Base-by-base conservation (phyloP, 1,139 yeast genomes). In the Blastobotrys proliferans region DNA sequence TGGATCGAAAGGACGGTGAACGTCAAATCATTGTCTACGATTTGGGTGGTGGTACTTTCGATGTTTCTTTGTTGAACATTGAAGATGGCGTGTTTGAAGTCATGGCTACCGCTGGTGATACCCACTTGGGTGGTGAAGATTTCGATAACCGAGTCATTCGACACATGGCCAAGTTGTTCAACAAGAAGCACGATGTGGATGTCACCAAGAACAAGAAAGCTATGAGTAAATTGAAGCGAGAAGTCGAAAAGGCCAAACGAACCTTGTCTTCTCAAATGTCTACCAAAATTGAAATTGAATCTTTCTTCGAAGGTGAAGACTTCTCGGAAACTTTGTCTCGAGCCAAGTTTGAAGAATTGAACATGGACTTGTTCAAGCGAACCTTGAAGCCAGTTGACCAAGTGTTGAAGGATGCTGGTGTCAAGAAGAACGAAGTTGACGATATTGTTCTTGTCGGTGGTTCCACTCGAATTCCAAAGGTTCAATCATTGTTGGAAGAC, bases 181-280 rank as follows among this genome's bases (percentile, higher is more conserved):
- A 87, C 80, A 85, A 87, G 81, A 90, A 90, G 83, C 83, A 94
- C 70, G 90, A 92, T 77, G 75, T 77, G 72, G 97, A 90, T 70
- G 81, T 90, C 69, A 81, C 96, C 57, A 72, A 72, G 61, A 94
- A 90, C 73, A 85, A 94, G 67, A 84, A 97, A 79, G 96, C 97
- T 68, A 79, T 90, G 68, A 85, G 97, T 77, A 88, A 97, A 81
- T 80, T 90, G 71, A 86, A 97, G 82, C 90, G 97, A 63, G 96
- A 97, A 63, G 90, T 96, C 76, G 97, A 90, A 79, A 87, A 97
- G 76, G 97, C 97, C 60, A 90, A 90, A 94, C 85, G 97, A 80
- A 88, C 97, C 55, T 81, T 90, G 66, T 90, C 97, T 51, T 87
- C 97, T 57, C 92, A 92, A 60, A 86, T 97, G 60, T 95, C 88